Evolutionary conservation across 1,284 basidiomycete species (phyloP), one percentile per base, ranked within the genome.

Genomic region (Tilletiopsis washingtonensis): DNA sequence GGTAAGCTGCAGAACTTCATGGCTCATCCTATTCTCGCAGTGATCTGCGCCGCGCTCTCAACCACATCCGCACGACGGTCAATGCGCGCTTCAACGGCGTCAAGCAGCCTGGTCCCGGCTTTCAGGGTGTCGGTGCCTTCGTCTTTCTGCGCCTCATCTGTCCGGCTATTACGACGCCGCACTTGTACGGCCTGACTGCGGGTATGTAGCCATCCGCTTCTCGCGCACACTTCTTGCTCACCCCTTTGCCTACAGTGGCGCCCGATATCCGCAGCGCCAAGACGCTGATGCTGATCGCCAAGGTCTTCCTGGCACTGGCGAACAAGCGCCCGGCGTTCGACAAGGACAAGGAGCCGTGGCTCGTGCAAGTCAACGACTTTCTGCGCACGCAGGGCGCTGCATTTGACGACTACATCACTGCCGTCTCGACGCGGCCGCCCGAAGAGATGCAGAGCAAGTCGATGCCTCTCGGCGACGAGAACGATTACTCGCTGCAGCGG

Each of bases 101-200:
- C 34, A 55, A 56, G 37, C 54, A 53, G 15, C 45, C 47, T 12
- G 56, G 58, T n/a, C 57, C 66, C 4, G 66, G 66, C 19, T 61
- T 62, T 20, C 66, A 68, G 40, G 62, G 57, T 32, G 62, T 68
- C 1, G 64, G 66, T 24, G 60, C 66, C 3, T 67, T 68, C 27
- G 63, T 64, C 23, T 68, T 68, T 42, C 46, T 68, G 27, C 57
- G 66, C 4, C 54, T 68, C 17, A 62, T 68, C 34, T 68, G 64
- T 42, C 64, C 66, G 11, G 61, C 66, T 0, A 65, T 68, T 47
- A 62, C 61, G 19, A 46, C 62, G 12, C 64, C 66, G 6, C 59
- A 68, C 47, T 53, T 64, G 25, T 68, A 64, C 36, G 66, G 66
- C 17, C 46, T 68, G 26, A 58, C 60, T 12, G 41, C 40, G 11